A percentile compares a stretch with the other conserved stretches of the same genome.
Conservation (phyloP, 2,329 filamentous ascomycete species). For the Colletotrichum destructivum region DNA sequence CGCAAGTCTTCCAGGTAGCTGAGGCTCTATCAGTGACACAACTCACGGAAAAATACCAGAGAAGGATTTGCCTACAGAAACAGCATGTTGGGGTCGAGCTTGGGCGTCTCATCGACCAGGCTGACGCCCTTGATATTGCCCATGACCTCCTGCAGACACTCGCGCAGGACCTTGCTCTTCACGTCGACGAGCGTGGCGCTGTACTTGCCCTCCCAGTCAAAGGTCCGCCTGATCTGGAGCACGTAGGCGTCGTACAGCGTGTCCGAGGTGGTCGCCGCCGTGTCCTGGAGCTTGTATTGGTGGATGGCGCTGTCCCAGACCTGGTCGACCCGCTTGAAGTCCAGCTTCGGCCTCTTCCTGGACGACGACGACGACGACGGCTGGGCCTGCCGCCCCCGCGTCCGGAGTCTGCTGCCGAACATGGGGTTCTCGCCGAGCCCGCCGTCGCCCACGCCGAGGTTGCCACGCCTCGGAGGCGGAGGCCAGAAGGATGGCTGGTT, state of each 20-base stretch:
- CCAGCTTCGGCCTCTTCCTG: slow-evolving; percentile 40
- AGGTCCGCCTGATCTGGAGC: slow-evolving; percentile 86
- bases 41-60: accelerated
- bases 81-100: slow-evolving; percentile 79
- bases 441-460: not conserved
- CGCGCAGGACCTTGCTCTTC: slow-evolving; percentile 84
- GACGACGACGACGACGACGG: not conserved
- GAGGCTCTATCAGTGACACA: slow-evolving; percentile 45
- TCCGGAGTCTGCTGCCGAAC: not conserved
- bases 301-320: slow-evolving; percentile 67
- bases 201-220: slow-evolving; percentile 89
- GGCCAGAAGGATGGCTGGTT: not conserved
- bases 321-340: slow-evolving; percentile 68
- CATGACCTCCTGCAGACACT: slow-evolving; percentile 79
- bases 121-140: slow-evolving; percentile 84
- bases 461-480: slow-evolving; percentile 12
- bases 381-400: not conserved
- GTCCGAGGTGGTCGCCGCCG: slow-evolving; percentile 61
- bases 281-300: slow-evolving; percentile 70
- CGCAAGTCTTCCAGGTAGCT: slow-evolving; percentile 86
- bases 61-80: slow-evolving; percentile 69
- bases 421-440: not conserved
- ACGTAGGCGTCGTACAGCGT: slow-evolving; percentile 81
- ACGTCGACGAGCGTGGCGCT: slow-evolving; percentile 82
- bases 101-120: slow-evolving; percentile 84